Evolutionary conservation across 2,329 filamentous ascomycete species (phyloP).

Genomic region (Alternaria triticina): DNA sequence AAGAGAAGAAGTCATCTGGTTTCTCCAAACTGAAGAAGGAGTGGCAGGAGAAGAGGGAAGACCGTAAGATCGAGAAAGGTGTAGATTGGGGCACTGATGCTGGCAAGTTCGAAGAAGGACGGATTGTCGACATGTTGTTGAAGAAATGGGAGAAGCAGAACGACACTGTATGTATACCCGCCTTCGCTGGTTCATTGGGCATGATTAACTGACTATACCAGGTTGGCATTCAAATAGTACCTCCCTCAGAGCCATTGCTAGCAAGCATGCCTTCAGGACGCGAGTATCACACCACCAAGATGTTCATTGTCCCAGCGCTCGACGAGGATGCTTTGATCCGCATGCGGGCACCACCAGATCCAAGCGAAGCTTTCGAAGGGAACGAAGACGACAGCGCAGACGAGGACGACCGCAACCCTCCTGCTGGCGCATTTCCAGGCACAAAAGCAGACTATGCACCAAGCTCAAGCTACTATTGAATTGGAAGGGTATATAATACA

Average conservation of each 20-base stretch:
- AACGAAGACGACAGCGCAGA: conserved; percentile 47
- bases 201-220: conserved; percentile 43
- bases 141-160: conserved; percentile 92
- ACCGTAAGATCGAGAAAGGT: conserved; percentile 77
- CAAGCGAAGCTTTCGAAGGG: conserved; percentile 50
- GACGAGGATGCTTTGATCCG: conserved; percentile 66
- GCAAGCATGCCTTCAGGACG: conserved; percentile 85
- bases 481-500: background rate
- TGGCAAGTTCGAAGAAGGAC: conserved; percentile 80
- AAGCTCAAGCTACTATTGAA: conserved; percentile 42
- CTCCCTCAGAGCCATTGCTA: conserved; percentile 72
- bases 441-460: conserved; percentile 40
- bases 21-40: conserved; percentile 73
- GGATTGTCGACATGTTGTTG: conserved; percentile 85
- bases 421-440: conserved; percentile 47
- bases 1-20: conserved; percentile 59
- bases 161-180: conserved; percentile 71
- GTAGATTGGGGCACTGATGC: conserved; percentile 80
- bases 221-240: conserved; percentile 81
- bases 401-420: conserved; percentile 40
- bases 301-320: conserved; percentile 70
- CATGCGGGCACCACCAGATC: conserved; percentile 64
- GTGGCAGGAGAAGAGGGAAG: conserved; percentile 78
- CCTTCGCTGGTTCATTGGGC: background rate
- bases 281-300: conserved; percentile 77